Percentiles rank a stretch among this genome's conserved stretches.
Evolutionary conservation across 2,329 filamentous ascomycete species (phyloP).

Genomic region (Hawksworthiomyces lignivorus): DNA sequence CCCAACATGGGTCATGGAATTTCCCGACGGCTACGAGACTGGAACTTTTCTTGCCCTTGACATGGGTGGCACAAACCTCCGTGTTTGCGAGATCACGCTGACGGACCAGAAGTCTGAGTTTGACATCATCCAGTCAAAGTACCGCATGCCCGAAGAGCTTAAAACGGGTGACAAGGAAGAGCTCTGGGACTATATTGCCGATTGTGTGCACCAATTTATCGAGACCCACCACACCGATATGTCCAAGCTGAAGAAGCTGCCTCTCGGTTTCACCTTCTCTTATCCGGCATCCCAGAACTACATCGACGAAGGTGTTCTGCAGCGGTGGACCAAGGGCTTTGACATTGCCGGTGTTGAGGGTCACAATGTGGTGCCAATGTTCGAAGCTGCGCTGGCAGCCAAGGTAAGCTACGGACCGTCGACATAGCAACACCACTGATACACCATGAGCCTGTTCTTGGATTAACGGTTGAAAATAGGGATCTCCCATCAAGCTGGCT

Average conservation of each 20-base stretch:
- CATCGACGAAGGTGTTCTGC: slow-evolving; percentile 85
- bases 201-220: slow-evolving; percentile 85
- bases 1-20: slow-evolving; percentile 89
- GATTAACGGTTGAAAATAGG: too few species aligned
- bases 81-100: slow-evolving; percentile 87
- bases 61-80: slow-evolving; percentile 93
- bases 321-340: slow-evolving; percentile 97
- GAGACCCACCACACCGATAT: slow-evolving; percentile 71
- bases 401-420: too few species aligned
- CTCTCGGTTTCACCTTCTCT: slow-evolving; percentile 91
- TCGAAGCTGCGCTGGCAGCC: slow-evolving; percentile 68
- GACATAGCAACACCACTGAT: too few species aligned
- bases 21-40: slow-evolving; percentile 78
- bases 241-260: slow-evolving; percentile 55
- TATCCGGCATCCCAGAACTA: slow-evolving; percentile 91
- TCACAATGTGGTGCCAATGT: slow-evolving; percentile 79
- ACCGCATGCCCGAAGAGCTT: slow-evolving; percentile 86
- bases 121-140: slow-evolving; percentile 93
- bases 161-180: slow-evolving; percentile 79
- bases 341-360: slow-evolving; percentile 90
- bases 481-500: slow-evolving; percentile 83
- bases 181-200: slow-evolving; percentile 91
- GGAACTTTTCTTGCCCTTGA: slow-evolving; percentile 86
- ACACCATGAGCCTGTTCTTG: too few species aligned
- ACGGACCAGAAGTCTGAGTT: slow-evolving; percentile 84